Conservation (phyloP, 116 monocot species). For the Iris pallida region DNA sequence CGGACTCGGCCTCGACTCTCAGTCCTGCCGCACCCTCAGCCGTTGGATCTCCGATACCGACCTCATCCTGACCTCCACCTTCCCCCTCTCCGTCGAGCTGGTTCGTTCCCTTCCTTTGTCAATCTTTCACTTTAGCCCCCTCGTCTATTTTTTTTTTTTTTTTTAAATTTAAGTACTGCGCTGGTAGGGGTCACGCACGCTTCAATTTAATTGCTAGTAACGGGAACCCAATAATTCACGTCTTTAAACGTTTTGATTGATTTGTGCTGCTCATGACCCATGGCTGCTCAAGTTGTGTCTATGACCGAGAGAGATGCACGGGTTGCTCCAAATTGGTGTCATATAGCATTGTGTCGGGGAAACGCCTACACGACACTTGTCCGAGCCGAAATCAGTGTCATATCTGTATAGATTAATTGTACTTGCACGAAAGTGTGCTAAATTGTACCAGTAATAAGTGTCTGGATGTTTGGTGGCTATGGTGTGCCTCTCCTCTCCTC, state of each 20-base stretch:
- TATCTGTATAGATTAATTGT: too few species aligned
- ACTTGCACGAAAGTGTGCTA: too few species aligned
- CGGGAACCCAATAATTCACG: neutral
- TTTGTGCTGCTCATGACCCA: too few species aligned
- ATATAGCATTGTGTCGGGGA: too few species aligned
- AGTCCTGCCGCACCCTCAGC: constrained; percentile 37
- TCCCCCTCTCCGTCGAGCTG: constrained; percentile 57
- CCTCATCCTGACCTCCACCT: constrained; percentile 23
- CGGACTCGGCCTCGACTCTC: constrained; percentile 69
- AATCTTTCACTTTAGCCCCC: neutral
- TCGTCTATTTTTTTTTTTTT: neutral
- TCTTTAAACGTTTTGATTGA: neutral
- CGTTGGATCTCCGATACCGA: constrained; percentile 34
- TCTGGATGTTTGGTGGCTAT: too few species aligned
- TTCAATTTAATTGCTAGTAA: neutral
- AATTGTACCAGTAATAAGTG: too few species aligned
- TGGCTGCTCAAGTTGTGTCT: too few species aligned
- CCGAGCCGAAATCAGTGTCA: too few species aligned
- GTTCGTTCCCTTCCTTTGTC: constrained; percentile 13
- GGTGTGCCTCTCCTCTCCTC: too few species aligned
- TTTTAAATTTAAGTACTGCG: neutral
- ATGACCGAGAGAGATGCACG: too few species aligned
- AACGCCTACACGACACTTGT: too few species aligned
- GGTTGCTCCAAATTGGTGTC: too few species aligned
- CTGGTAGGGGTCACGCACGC: neutral